These are phyloP conservation scores for Mortierella claussenii DNA, from an alignment of 192 early-diverging fungal species.

Conservation along the genomic window DNA sequence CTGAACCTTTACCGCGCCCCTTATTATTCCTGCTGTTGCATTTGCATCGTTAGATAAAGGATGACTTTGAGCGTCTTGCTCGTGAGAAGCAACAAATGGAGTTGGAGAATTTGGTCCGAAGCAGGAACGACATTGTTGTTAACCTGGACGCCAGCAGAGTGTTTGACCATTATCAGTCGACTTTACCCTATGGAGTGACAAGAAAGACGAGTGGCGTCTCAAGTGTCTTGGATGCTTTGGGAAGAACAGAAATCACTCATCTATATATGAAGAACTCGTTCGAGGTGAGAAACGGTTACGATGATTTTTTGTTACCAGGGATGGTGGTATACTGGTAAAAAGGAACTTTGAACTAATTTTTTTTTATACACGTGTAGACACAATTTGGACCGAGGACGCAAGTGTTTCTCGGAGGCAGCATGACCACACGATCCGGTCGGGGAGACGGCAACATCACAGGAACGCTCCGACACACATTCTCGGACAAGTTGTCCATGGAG, in stretches of 20 bases:
- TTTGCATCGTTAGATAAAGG: slow-evolving; percentile 56
- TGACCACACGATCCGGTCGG: slow-evolving; percentile 71
- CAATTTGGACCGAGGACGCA: slow-evolving; percentile 60
- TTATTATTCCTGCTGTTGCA: neutral
- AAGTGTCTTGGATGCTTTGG: slow-evolving; percentile 35
- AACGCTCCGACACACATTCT: slow-evolving; percentile 82
- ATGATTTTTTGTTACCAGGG: too few species aligned
- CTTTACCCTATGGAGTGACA: slow-evolving; percentile 35
- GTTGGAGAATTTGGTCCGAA: slow-evolving; percentile 74
- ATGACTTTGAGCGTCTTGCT: slow-evolving; percentile 72
- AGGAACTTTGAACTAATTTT: neutral
- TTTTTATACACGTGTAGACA: slow-evolving; percentile 1
- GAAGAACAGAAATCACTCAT: slow-evolving; percentile 56
- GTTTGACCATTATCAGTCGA: slow-evolving; percentile 57
- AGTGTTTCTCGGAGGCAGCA: slow-evolving; percentile 65
- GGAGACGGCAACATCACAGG: slow-evolving; percentile 81
- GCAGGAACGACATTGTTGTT: slow-evolving; percentile 64
- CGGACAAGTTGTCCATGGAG: slow-evolving; percentile 76
- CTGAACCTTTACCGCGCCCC: neutral
- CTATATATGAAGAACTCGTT: slow-evolving; percentile 72
- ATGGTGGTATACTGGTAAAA: too few species aligned
- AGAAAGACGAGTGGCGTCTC: slow-evolving; percentile 11
- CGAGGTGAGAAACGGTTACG: slow-evolving; percentile 44
- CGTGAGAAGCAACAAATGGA: slow-evolving; percentile 66
- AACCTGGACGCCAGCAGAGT: slow-evolving; percentile 62